Evolutionary conservation across 306 rosid species (phyloP), one percentile per base, ranked within the genome.

Genomic region (Gynostemma pentaphyllum): DNA sequence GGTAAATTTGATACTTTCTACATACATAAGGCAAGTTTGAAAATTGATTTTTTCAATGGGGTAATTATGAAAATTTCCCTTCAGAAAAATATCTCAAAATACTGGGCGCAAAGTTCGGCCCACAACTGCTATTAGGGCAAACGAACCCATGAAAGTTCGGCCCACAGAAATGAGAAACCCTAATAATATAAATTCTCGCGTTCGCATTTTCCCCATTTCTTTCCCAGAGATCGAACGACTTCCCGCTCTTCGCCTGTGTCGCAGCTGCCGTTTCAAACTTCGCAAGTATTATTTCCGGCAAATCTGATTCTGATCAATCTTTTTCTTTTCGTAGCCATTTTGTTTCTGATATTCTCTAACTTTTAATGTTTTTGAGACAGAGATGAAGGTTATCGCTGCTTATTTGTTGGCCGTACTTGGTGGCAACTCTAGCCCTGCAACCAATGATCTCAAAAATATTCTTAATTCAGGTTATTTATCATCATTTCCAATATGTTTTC

Each of bases 351-450:
- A 4, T 15, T 23, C n/a, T n/a, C n/a, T 61, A 3, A 13, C 21
- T 12, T 66, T 48, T 49, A 23, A 23, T 66, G 37, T n/a, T 68
- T 16, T 29, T 2, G 44, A 57, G 7, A 10, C 72, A 68, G 72
- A 78, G 62, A 85, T 85, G 90, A 85, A 85, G 87, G 83, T 79
- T 5, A 52, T 85, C 1, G 90, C 87, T 26, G 87, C 87, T 0
- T 85, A 85, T 34, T 56, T 85, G 78, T 68, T 85, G 4, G 87
- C 87, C 45, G 85, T 79, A 2, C 72, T 85, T 37, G 87, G 90
- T 14, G 90, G 90, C 65, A 77, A 81, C 75, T 3, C 53, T 45
- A 48, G 30, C 40, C 90, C 90, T 16, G 78, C 81, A 9, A 54
- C 74, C 26, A 44, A 30, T 2, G 78, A 63, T 44, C 32, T 85